phyloP scores from a whole-genome alignment of 163 green algal species.

The Picocystis sp. region DNA sequence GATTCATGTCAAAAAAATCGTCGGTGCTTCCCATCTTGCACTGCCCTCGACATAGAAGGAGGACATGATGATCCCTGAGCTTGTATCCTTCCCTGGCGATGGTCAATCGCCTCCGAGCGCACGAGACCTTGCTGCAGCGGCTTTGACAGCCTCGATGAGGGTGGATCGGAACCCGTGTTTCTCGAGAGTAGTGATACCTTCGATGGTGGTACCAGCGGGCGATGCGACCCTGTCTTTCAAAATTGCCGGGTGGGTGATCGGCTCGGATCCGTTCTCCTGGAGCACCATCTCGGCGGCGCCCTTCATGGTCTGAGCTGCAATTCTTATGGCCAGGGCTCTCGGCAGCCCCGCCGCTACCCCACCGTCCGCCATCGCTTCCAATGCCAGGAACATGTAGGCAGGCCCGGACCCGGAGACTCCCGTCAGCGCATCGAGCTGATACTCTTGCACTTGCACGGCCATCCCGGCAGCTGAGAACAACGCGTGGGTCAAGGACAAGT shows the following conservation, averaged over 20 bases:
- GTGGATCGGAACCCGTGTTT: not conserved
- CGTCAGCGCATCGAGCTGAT: slow-evolving; percentile 3
- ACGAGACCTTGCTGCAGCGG: too few relatives aligned
- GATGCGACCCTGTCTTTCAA: slow-evolving; percentile 7
- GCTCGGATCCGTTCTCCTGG: not conserved
- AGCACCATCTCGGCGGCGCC: slow-evolving; percentile 7
- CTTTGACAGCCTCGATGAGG: slow-evolving; percentile 5
- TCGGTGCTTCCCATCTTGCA: too few relatives aligned
- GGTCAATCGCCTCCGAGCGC: too few relatives aligned
- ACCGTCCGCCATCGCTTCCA: slow-evolving; percentile 3
- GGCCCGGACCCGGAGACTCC: slow-evolving; percentile 1
- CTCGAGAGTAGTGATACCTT: not conserved
- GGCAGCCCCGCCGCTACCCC: slow-evolving; percentile 3
- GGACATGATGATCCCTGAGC: too few relatives aligned
- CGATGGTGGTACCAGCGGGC: slow-evolving; percentile 5
- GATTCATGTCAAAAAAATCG: too few relatives aligned
- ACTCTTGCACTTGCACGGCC: slow-evolving; percentile 2
- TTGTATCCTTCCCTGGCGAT: too few relatives aligned
- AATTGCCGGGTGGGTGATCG: not conserved
- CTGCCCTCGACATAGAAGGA: too few relatives aligned
- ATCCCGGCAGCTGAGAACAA: slow-evolving; percentile 1
- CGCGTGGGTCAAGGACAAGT: not conserved
- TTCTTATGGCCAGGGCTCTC: not conserved
- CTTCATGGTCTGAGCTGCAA: slow-evolving; percentile 5
- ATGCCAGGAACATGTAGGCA: slow-evolving; percentile 4